Percentiles rank a stretch among this genome's conserved stretches.
phyloP scores from a whole-genome alignment of 805 yeast species.

The Spathaspora sp. region DNA sequence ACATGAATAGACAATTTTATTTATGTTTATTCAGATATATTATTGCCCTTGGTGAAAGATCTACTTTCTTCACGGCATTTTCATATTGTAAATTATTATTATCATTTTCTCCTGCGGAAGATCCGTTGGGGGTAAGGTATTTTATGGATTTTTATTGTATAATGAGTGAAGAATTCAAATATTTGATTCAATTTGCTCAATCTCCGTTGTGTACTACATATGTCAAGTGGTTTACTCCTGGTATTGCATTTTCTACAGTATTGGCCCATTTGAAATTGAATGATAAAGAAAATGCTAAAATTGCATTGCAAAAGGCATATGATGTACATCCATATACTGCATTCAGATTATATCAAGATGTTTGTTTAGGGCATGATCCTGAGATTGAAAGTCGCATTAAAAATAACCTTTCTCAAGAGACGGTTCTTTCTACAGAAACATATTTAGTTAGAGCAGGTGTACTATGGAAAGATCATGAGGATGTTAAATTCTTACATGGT shows the following conservation, averaged over 20 bases:
- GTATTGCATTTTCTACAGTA: slow-evolving; percentile 62
- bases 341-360: slow-evolving; percentile 41
- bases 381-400: slow-evolving; percentile 17
- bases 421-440: slow-evolving; percentile 48
- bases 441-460: slow-evolving; percentile 54
- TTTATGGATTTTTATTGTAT: slow-evolving; percentile 79
- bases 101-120: slow-evolving; percentile 70
- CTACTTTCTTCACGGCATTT: slow-evolving; percentile 74
- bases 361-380: slow-evolving; percentile 31
- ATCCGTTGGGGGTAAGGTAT: slow-evolving; percentile 80
- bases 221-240: slow-evolving; percentile 67
- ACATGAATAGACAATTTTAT: slow-evolving; percentile 74
- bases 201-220: slow-evolving; percentile 58
- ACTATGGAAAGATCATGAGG: slow-evolving; percentile 50
- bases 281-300: slow-evolving; percentile 42
- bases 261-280: slow-evolving; percentile 54
- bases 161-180: slow-evolving; percentile 60
- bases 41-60: slow-evolving; percentile 66
- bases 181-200: slow-evolving; percentile 52
- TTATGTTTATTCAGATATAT: slow-evolving; percentile 71
- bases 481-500: slow-evolving; percentile 45
- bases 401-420: slow-evolving; percentile 20
- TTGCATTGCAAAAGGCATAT: slow-evolving; percentile 48
- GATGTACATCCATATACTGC: slow-evolving; percentile 57
- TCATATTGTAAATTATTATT: slow-evolving; percentile 68